Percentiles rank a stretch among this genome's conserved stretches.
Evolutionary conservation across 345 rosid genomes (phyloP).

Genomic region (Stellera chamaejasme): DNA sequence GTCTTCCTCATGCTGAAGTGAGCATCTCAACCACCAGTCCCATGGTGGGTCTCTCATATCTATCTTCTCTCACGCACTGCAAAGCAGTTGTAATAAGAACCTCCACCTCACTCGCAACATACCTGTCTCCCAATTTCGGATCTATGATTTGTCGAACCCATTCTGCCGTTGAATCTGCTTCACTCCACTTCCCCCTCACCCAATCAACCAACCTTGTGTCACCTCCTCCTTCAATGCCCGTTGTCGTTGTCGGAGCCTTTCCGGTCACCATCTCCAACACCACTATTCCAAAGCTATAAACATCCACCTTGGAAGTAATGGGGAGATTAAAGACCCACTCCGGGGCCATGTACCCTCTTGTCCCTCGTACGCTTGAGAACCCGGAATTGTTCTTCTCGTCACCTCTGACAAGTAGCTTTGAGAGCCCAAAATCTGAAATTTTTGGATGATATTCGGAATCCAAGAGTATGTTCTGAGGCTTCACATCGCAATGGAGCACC

Average conservation of each 20-base stretch:
- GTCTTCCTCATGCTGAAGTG: neutral
- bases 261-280: constrained; percentile 26
- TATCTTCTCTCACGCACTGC: constrained; percentile 17
- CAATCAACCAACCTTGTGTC: neutral
- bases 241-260: neutral
- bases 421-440: constrained; percentile 20
- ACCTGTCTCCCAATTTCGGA: constrained; percentile 9
- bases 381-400: neutral
- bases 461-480: constrained; percentile 22
- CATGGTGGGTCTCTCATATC: constrained; percentile 25
- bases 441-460: constrained; percentile 15
- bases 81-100: constrained; percentile 17
- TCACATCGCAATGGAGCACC: constrained; percentile 28
- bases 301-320: constrained; percentile 33
- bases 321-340: constrained; percentile 21
- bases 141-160: constrained; percentile 18
- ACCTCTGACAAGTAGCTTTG: constrained; percentile 10
- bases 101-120: neutral
- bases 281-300: constrained; percentile 34
- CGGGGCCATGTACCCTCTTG: constrained; percentile 25
- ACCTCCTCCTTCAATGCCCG: neutral
- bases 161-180: neutral
- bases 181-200: constrained; percentile 12
- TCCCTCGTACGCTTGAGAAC: constrained; percentile 19
- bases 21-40: constrained; percentile 22